Conservation (phyloP, 768 basidiomycete species). For the Gautieria morchelliformis region DNA sequence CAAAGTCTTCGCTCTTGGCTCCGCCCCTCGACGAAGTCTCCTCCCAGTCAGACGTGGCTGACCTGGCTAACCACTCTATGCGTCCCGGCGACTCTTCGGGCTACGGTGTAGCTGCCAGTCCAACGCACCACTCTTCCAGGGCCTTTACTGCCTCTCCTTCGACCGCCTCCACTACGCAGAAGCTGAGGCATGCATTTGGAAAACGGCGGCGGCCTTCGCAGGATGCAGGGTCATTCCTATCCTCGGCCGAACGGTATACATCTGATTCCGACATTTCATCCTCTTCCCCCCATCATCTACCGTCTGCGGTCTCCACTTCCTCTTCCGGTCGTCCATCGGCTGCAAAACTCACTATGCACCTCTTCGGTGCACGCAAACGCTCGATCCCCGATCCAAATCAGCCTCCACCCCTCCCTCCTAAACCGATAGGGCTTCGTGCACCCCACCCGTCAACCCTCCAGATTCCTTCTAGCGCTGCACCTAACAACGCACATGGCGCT, state of each 20-base stretch:
- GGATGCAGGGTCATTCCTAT: constrained; percentile 26
- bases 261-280: constrained; percentile 2
- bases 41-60: constrained; percentile 5
- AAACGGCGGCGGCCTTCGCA: constrained; percentile 49
- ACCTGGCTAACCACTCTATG: background rate
- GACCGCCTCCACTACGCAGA: constrained; percentile 36
- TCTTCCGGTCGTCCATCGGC: constrained; percentile 33
- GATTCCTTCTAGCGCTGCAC: constrained; percentile 12
- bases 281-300: constrained; percentile 9
- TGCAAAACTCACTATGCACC: constrained; percentile 21
- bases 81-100: constrained; percentile 5
- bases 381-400: background rate
- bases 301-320: constrained; percentile 18
- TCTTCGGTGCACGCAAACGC: constrained; percentile 31
- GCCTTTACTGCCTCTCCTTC: constrained; percentile 15
- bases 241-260: constrained; percentile 11
- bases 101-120: constrained; percentile 13
- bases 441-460: constrained; percentile 22
- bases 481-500: constrained; percentile 18
- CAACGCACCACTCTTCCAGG: constrained; percentile 14
- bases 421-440: constrained; percentile 5
- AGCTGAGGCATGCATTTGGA: constrained; percentile 51
- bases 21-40: background rate
- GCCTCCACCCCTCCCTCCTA: background rate
- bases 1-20: constrained; percentile 4